These are phyloP conservation scores for Cnidoscolus chayamansa DNA, from an alignment of 441 rosid species.

Conservation along the genomic window DNA sequence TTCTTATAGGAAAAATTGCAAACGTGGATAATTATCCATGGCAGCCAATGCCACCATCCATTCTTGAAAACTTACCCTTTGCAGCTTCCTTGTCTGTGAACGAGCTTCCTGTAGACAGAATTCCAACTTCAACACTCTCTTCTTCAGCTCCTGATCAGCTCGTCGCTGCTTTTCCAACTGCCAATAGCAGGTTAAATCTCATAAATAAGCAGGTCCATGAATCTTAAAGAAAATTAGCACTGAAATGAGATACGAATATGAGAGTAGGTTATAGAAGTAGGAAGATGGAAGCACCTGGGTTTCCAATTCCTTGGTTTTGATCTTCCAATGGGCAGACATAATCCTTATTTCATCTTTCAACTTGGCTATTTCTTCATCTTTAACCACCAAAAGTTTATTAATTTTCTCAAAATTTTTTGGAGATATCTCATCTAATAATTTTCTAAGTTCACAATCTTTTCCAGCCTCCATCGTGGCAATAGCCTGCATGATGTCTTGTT, in stretches of 20 bases:
- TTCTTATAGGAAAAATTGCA: background rate
- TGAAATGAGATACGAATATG: background rate
- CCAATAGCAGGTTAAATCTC: conserved; percentile 18
- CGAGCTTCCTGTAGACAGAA: conserved; percentile 94
- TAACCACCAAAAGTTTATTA: conserved; percentile 47
- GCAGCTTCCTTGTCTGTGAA: conserved; percentile 80
- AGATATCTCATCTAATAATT: conserved; percentile 57
- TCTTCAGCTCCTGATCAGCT: conserved; percentile 84
- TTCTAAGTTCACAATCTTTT: conserved; percentile 55
- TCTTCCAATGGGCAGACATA: conserved; percentile 87
- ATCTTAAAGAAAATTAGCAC: conserved; percentile 6
- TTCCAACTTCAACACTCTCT: conserved; percentile 82
- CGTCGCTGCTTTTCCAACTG: conserved; percentile 89
- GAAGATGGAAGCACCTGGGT: conserved; percentile 53
- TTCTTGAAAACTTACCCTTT: conserved; percentile 45
- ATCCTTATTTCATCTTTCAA: conserved; percentile 70
- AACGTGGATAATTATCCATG: background rate
- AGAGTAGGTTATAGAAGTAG: background rate
- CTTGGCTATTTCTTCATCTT: conserved; percentile 76
- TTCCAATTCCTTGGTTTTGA: conserved; percentile 76
- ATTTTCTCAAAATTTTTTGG: conserved; percentile 67
- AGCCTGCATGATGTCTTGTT: conserved; percentile 64
- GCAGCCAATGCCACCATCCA: background rate
- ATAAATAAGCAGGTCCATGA: conserved; percentile 11
- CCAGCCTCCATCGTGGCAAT: conserved; percentile 49